Base-by-base conservation (phyloP, 768 basidiomycete genomes). In the Leccinum uliginosum region DNA sequence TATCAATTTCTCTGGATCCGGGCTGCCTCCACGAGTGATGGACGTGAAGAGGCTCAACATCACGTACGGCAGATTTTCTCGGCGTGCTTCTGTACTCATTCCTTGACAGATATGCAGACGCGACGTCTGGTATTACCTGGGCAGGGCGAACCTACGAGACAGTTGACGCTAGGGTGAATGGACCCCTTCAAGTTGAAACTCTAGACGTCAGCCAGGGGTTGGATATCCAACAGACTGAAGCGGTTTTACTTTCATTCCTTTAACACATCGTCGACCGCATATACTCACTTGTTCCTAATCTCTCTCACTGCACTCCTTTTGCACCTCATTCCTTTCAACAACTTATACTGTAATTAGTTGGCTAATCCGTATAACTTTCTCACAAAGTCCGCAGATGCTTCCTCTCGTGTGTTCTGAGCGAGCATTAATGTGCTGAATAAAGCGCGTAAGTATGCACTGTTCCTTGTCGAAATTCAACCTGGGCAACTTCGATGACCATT, bases 381-480 rank as follows among this genome's bases (percentile, higher is more conserved):
- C 50, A 86, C 85, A 53, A 74, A 66, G 35, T 78, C 72, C 4
- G 91, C 81, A 1, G 80, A 82, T 10, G 78, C 79, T 44, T 73
- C 65, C 59, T 87, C 77, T 6, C 91, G 91, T 2, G 87, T 91
- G 60, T 85, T 88, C 89, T 84, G 64, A 14, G 17, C 32, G 29
- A 17, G 19, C 32, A 38, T 34, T 10, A 30, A 30, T 30, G 11
- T 30, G 29, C 29, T 29, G 29, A 10, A 29, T 29, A 29, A 1
- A 27, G 26, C 7, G 26, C 26, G 26, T 11, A 8, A 9, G 8
- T 2, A 1, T 26, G 15, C 3, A 19, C 35, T 45, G 11, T 35
- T 84, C 87, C 83, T 98, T 98, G 10, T 80, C 81, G 64, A 30
- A 30, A 11, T 4, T 91, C 77, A 12, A 97, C 86, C 44, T 82